Conservation (phyloP, 78 protist genomes). For the Cavenderia fasciculata region DNA sequence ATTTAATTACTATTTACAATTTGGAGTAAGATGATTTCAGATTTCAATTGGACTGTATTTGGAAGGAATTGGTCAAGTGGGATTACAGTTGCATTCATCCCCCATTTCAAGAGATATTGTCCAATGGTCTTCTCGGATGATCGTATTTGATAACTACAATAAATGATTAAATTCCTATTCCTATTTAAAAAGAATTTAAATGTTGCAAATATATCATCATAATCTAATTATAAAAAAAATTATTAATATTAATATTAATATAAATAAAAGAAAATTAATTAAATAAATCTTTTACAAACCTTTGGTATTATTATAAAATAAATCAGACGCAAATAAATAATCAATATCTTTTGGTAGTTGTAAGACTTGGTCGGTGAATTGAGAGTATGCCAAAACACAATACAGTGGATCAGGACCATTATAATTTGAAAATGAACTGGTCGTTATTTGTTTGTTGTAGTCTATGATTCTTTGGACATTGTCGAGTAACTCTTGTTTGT, state of each 20-base stretch:
- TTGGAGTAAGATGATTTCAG: background rate
- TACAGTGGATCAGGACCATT: background rate
- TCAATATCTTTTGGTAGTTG: background rate
- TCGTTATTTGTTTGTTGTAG: background rate
- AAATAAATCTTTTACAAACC: background rate
- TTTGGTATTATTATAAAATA: conserved; percentile 15
- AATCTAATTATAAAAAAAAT: conserved; percentile 1
- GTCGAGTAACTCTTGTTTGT: background rate
- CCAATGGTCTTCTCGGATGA: too few relatives aligned
- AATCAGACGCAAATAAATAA: conserved; percentile 12
- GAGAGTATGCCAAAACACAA: background rate
- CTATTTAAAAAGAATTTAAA: background rate
- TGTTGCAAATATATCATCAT: conserved; percentile 11
- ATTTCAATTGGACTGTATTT: background rate
- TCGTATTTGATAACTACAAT: background rate
- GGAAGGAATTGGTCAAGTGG: too few relatives aligned
- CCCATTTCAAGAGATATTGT: too few relatives aligned
- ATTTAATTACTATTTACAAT: too few relatives aligned
- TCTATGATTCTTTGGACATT: background rate
- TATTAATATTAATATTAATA: background rate
- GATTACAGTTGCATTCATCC: too few relatives aligned
- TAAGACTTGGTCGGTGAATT: background rate
- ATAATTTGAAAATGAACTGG: too few relatives aligned
- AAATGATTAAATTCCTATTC: background rate
- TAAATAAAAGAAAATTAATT: background rate